phyloP scores from a whole-genome alignment of 1,284 basidiomycete genomes.

The Melampsora larici-populina region DNA sequence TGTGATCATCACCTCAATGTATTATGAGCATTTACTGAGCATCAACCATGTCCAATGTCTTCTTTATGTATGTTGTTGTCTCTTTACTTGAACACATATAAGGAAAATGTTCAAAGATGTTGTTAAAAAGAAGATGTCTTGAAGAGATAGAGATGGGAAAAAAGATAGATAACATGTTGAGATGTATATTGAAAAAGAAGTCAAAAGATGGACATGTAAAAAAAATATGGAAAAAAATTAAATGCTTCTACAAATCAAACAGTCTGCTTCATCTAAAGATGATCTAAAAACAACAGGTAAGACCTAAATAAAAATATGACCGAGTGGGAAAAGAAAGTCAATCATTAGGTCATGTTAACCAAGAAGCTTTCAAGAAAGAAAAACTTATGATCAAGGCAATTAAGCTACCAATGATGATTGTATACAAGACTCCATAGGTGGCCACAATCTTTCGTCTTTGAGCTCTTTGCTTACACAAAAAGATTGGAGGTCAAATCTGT shows the following conservation, averaged over 20 bases:
- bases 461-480: constrained; percentile 78
- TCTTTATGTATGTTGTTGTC: too few relatives aligned
- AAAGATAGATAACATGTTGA: background rate
- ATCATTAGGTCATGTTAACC: background rate
- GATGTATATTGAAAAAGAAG: background rate
- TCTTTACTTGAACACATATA: too few relatives aligned
- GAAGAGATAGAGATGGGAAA: background rate
- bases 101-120: too few relatives aligned
- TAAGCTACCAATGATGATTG: constrained; percentile 28
- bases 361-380: too few relatives aligned
- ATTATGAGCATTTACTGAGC: too few relatives aligned
- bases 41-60: too few relatives aligned
- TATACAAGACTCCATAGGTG: constrained; percentile 38
- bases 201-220: too few relatives aligned
- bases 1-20: constrained; percentile 98
- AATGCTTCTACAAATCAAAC: constrained; percentile 42
- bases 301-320: constrained; percentile 9
- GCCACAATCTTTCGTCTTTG: constrained; percentile 71
- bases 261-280: constrained; percentile 33
- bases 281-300: constrained; percentile 39
- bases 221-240: background rate
- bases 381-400: constrained; percentile 38
- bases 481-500: constrained; percentile 89
- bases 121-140: background rate
- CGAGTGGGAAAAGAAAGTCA: background rate